Base-by-base conservation (phyloP, 1,284 basidiomycete species). In the Somion occarium region DNA sequence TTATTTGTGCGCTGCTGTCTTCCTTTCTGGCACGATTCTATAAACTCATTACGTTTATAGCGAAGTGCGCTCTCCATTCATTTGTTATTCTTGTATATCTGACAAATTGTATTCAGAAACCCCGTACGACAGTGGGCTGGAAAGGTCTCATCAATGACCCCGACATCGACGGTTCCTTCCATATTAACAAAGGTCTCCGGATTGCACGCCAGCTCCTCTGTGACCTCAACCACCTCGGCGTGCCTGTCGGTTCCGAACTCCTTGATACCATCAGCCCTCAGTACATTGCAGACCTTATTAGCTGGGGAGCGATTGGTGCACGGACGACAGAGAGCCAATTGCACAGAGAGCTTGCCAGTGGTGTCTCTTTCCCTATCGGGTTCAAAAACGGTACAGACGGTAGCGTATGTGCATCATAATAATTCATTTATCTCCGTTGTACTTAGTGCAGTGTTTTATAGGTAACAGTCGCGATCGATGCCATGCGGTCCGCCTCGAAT, bases 321-420 rank as follows among this genome's bases (percentile, higher is more conserved):
- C 81, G 96, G 50, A 99, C 96, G 13, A 99, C 96, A 50, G 91
- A 97, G 70, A 91, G 87, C 3, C 94, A 97, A 67, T 82, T 97
- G 9, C 93, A 96, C 64, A 84, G 93, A 53, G 94, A 97, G 72
- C 85, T 96, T 47, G 91, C 92, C 2, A 88, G 83, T n/a, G 91
- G 91, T 64, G 82, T 88, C 26, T 91, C 89, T 46, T 91, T 92
- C 80, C 91, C 91, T 12, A 88, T 93, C 56, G 91, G 96, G n/a
- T 99, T 99, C 86, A 99, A 99, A 73, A 99, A 99, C 69, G 95
- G 95, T 49, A 98, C 96, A 3, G 95, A 98, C 68, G 96, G 96
- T 47, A 88, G 88, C 43, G 85, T 93, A 57, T 63, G 75, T 55
- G 69, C 27, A 7, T 12, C 42, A 38, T 26, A 12, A 7, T 45